phyloP scores from a whole-genome alignment of 2,329 filamentous ascomycete species.

The Coniochaeta hoffmannii region DNA sequence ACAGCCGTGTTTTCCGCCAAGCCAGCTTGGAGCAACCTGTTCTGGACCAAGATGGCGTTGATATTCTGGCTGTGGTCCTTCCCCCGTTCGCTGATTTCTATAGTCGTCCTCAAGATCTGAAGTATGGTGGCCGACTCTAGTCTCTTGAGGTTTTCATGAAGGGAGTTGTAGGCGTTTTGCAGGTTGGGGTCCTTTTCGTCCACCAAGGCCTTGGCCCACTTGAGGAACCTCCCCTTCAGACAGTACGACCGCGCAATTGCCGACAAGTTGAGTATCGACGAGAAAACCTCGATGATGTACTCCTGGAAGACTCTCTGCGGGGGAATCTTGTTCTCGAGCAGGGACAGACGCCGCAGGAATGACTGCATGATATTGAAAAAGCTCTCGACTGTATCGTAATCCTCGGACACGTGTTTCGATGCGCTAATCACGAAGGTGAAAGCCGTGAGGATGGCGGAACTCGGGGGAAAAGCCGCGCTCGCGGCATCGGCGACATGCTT shows the following conservation, averaged over 20 bases:
- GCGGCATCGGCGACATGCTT: conserved; percentile 22
- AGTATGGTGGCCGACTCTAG: neutral
- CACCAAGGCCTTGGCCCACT: neutral
- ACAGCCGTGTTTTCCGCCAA: neutral
- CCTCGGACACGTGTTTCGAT: conserved; percentile 21
- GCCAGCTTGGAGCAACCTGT: neutral
- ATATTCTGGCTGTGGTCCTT: neutral
- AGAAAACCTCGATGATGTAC: neutral
- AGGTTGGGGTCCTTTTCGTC: neutral
- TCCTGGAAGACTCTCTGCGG: neutral
- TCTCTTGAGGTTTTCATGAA: neutral
- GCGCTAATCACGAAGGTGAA: conserved; percentile 8
- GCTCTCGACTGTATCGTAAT: conserved; percentile 29
- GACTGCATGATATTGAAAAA: conserved; percentile 24
- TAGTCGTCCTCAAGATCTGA: neutral
- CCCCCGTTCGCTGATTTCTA: neutral
- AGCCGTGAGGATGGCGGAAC: conserved; percentile 22
- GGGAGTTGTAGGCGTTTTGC: neutral
- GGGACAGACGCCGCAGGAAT: conserved; percentile 5
- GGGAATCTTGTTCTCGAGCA: neutral
- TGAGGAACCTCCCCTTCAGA: neutral
- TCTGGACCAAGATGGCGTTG: neutral
- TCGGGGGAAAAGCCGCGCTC: conserved; percentile 22
- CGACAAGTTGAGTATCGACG: neutral
- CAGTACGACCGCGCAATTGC: neutral